Conservation (phyloP, 2,329 filamentous ascomycete species). For the Aspergillus sp. region DNA sequence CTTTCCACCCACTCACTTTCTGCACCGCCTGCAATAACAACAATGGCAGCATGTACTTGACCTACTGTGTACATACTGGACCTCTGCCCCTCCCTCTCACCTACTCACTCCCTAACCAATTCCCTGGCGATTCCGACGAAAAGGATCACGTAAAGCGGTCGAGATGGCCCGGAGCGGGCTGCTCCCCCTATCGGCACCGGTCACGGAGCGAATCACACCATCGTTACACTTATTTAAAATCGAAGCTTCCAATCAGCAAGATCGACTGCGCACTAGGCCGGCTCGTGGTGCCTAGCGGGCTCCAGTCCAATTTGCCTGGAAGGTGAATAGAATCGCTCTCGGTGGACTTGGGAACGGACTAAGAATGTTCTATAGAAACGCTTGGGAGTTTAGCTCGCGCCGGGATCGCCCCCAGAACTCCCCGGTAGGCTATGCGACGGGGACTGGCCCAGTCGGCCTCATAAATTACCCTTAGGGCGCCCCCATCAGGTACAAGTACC, state of each 20-base stretch:
- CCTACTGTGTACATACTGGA: neutral
- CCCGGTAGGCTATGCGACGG: slow-evolving; percentile 15
- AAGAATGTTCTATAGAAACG: slow-evolving; percentile 24
- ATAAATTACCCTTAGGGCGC: slow-evolving; percentile 4
- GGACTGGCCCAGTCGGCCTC: slow-evolving; percentile 8
- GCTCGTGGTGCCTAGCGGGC: slow-evolving; percentile 10
- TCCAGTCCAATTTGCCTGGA: slow-evolving; percentile 7
- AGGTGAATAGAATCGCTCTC: neutral
- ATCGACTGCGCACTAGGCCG: neutral
- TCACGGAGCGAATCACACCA: slow-evolving; percentile 4
- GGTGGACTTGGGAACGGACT: slow-evolving; percentile 18
- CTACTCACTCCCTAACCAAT: too few relatives aligned
- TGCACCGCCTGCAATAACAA: neutral
- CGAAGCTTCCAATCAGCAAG: slow-evolving; percentile 9
- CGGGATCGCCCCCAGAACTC: slow-evolving; percentile 18
- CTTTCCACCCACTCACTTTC: neutral
- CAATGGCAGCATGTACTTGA: neutral
- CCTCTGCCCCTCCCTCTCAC: neutral
- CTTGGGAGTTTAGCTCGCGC: slow-evolving; percentile 14
- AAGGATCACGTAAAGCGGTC: neutral
- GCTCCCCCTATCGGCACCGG: neutral
- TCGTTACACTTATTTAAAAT: slow-evolving; percentile 1
- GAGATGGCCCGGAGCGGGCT: neutral
- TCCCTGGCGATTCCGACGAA: too few relatives aligned
- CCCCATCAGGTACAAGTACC: neutral